Conservation (phyloP, 2,329 filamentous ascomycete genomes). For the Fusarium subglutinans region DNA sequence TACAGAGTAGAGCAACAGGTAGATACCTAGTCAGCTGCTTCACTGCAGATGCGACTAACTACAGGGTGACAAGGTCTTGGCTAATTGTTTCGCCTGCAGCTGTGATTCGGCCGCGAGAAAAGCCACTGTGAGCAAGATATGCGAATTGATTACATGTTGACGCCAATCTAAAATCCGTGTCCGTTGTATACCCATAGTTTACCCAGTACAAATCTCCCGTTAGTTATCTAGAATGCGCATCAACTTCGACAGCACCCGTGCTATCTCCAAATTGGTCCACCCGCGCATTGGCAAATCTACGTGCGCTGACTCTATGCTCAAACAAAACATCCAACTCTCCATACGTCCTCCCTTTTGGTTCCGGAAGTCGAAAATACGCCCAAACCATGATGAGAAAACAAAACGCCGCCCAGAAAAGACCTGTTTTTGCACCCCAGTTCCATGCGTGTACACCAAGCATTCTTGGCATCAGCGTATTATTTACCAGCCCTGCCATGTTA, state of each 20-base stretch:
- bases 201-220: not conserved
- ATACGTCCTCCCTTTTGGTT: constrained; percentile 62
- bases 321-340: constrained; percentile 67
- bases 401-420: constrained; percentile 54
- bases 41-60: not conserved
- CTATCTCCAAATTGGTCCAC: constrained; percentile 33
- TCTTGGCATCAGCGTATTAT: constrained; percentile 56
- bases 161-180: not conserved
- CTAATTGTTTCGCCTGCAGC: not conserved
- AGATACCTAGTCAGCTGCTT: not conserved
- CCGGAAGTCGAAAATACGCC: constrained; percentile 62
- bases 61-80: not conserved
- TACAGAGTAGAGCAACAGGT: not conserved
- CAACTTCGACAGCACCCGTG: constrained; percentile 30
- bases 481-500: constrained; percentile 58
- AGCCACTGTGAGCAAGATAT: not conserved
- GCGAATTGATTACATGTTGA: not conserved
- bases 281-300: constrained; percentile 48
- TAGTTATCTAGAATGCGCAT: not conserved
- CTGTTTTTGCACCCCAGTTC: constrained; percentile 59
- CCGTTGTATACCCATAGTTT: not conserved
- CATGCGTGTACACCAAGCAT: constrained; percentile 56
- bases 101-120: not conserved
- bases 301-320: constrained; percentile 53
- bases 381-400: constrained; percentile 57